Conservation (phyloP, 2,329 filamentous ascomycete species). For the Colletotrichum lindemuthianum region DNA sequence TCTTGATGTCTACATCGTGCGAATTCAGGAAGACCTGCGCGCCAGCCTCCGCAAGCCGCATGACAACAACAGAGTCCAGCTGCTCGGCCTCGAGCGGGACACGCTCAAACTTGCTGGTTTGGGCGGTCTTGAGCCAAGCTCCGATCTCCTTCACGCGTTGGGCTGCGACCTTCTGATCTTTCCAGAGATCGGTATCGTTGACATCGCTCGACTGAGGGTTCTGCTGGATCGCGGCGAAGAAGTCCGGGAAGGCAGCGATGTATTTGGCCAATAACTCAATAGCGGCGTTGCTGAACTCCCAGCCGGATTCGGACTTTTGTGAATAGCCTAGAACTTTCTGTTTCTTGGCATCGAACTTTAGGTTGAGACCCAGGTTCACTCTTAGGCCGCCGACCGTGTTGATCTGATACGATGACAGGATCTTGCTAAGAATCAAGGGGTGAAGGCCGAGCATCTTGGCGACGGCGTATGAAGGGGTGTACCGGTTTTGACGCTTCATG, state of each 20-base stretch:
- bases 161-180: constrained; percentile 74
- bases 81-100: constrained; percentile 98
- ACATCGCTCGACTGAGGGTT: constrained; percentile 89
- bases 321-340: constrained; percentile 96
- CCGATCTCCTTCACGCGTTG: constrained; percentile 92
- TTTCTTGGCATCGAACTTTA: constrained; percentile 97
- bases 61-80: constrained; percentile 90
- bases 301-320: constrained; percentile 83
- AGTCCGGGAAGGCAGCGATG: constrained; percentile 94
- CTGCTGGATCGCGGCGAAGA: constrained; percentile 86
- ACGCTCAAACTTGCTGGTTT: constrained; percentile 91
- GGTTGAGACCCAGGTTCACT: constrained; percentile 90
- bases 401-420: constrained; percentile 93
- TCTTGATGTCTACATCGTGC: constrained; percentile 69
- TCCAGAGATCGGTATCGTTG: constrained; percentile 87
- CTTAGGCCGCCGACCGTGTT: constrained; percentile 80
- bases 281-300: constrained; percentile 93
- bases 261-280: constrained; percentile 85
- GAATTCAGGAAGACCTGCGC: constrained; percentile 68
- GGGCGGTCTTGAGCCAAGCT: constrained; percentile 89
- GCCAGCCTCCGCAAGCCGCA: constrained; percentile 79
- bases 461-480: constrained; percentile 89
- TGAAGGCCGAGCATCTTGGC: constrained; percentile 84
- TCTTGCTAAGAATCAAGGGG: constrained; percentile 89
- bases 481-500: constrained; percentile 77